A percentile compares a stretch with the other conserved stretches of the same genome.
These are phyloP conservation scores for Malus hybrid DNA, from an alignment of 331 rosid species.

Conservation along the genomic window DNA sequence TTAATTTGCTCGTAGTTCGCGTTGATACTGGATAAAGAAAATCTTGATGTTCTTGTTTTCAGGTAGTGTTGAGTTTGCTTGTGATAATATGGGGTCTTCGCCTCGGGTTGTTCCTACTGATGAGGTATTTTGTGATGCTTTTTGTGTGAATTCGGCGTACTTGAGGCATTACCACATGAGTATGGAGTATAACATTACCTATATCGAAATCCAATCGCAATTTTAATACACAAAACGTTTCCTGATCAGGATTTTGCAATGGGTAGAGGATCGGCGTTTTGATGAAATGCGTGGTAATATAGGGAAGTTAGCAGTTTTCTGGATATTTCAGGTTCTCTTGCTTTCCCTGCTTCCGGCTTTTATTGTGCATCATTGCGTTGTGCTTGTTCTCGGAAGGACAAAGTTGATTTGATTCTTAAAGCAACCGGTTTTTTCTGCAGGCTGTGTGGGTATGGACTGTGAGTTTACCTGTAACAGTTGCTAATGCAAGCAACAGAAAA, in stretches of 20 bases:
- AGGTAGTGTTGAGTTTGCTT: constrained; percentile 66
- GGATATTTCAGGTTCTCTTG: constrained; percentile 80
- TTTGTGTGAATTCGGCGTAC: neutral
- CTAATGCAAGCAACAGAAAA: constrained; percentile 62
- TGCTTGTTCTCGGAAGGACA: neutral
- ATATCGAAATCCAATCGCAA: neutral
- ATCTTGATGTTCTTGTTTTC: constrained; percentile 3
- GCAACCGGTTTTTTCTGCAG: constrained; percentile 28
- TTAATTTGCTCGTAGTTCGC: too few species aligned
- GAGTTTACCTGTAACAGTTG: constrained; percentile 84
- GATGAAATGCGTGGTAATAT: constrained; percentile 82
- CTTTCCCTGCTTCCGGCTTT: neutral
- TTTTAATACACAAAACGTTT: neutral
- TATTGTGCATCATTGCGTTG: neutral
- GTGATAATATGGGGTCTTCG: constrained; percentile 91
- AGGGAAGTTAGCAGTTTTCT: constrained; percentile 72
- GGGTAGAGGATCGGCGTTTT: constrained; percentile 95
- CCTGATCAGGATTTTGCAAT: constrained; percentile 64
- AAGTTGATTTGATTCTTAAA: neutral
- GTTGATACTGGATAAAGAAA: too few species aligned
- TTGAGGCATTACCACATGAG: neutral
- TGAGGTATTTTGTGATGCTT: constrained; percentile 38
- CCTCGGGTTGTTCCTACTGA: constrained; percentile 58
- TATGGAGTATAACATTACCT: neutral
- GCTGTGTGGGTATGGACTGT: constrained; percentile 98